Percentiles rank a stretch among this genome's conserved stretches.
Evolutionary conservation across 768 basidiomycete species (phyloP).

Genomic region (Mycena rebaudengoi): DNA sequence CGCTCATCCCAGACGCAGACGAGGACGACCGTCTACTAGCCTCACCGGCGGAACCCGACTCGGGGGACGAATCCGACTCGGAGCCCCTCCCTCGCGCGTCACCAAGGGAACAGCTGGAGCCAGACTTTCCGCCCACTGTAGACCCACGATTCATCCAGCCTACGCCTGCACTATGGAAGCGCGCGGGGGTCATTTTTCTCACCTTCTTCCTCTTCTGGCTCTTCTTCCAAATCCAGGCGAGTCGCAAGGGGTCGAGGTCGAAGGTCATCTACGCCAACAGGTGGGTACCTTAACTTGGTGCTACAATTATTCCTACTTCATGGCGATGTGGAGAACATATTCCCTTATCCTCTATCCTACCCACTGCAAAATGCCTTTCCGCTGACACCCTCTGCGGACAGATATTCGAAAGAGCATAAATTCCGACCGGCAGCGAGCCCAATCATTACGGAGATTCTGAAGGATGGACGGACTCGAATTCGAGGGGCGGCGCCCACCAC

Average conservation of each 20-base stretch:
- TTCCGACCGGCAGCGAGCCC: slow-evolving; percentile 88
- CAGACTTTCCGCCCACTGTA: background rate
- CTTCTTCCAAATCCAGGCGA: slow-evolving; percentile 43
- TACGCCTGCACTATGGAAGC: slow-evolving; percentile 54
- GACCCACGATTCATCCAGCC: slow-evolving; percentile 50
- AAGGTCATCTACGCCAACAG: slow-evolving; percentile 69
- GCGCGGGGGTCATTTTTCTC: slow-evolving; percentile 51
- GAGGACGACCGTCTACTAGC: slow-evolving; percentile 1
- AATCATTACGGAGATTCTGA: slow-evolving; percentile 77
- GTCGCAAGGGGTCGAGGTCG: slow-evolving; percentile 39
- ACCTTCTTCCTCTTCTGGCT: slow-evolving; percentile 55
- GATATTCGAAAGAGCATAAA: slow-evolving; percentile 85
- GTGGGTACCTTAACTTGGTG: slow-evolving; percentile 47
- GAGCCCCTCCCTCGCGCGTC: too few species aligned
- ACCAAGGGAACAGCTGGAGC: background rate
- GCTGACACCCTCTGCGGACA: slow-evolving; percentile 35
- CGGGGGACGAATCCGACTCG: background rate
- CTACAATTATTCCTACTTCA: background rate
- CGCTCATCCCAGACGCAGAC: slow-evolving; percentile 19
- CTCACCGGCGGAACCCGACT: background rate
- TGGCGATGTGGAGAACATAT: background rate
- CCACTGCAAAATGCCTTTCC: background rate
- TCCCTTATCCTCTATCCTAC: background rate
- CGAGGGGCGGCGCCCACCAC: slow-evolving; percentile 74
- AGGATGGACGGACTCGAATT: slow-evolving; percentile 72